Evolutionary conservation across 2,329 filamentous ascomycete genomes (phyloP), one percentile per base, ranked within the genome.

Genomic region (Monilinia laxa): DNA sequence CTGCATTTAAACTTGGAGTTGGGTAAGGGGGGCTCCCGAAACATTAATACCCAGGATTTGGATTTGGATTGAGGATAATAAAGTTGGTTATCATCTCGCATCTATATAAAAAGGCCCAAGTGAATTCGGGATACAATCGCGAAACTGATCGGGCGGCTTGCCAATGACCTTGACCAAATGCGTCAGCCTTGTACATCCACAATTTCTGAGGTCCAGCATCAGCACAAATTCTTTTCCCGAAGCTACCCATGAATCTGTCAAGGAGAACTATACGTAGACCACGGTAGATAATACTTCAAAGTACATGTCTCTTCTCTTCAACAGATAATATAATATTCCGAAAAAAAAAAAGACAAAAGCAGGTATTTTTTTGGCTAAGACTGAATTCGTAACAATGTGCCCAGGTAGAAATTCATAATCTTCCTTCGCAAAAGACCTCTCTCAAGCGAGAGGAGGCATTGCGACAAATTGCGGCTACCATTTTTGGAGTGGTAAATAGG

Each of bases 11-110:
- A 42, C n/a, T 35, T 18, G 64, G 64, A 53, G 64, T 65, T 65
- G 55, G 45, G 54, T 51, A 52, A 12, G 42, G 47, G 40, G 20
- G 9, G 11, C 14, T 62, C 16, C 38, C 28, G 5, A 52, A 20
- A 35, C 14, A 62, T 53, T 14, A 47, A 60, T 60, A 60, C 64
- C 64, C 64, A 65, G 64, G 64, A 62, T 47, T 60, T 23, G 64
- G 64, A 62, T 47, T 60, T 23, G 55, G 55, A 49, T 45, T 47
- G 45, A 3, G 64, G 45, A 53, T 53, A 58, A 59, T 65, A 28
- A 38, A 45, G 31, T 23, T 42, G 52, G 3, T 42, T 52, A 35
- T 31, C 16, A 40, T 38, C 59, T 38, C 63, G 4, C 54, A 28
- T 59, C 59, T 18, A 28, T 49, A 58, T n/a, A 42, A 10, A 10